These are phyloP conservation scores for Cryptococcus sp. DNA, from an alignment of 1,284 basidiomycete genomes.

Conservation along the genomic window DNA sequence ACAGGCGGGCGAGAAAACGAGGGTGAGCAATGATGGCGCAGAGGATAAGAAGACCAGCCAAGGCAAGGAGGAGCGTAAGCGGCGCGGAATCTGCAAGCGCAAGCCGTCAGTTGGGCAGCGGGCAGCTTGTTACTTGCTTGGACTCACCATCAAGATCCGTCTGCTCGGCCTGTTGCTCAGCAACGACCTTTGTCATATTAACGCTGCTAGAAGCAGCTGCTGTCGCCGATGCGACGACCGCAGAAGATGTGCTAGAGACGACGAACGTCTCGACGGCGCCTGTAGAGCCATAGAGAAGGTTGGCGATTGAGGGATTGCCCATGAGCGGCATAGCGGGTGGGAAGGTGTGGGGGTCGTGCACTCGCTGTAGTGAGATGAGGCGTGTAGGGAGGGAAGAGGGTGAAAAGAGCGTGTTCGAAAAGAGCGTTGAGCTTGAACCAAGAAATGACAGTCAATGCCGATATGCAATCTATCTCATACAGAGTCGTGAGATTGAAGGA, in stretches of 20 bases:
- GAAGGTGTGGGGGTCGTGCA: background rate
- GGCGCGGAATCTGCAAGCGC: slow-evolving; percentile 24
- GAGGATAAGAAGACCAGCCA: slow-evolving; percentile 32
- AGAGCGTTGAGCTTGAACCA: too few species aligned
- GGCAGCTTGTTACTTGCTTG: background rate
- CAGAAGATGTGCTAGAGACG: slow-evolving; percentile 3
- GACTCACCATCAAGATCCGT: slow-evolving; percentile 16
- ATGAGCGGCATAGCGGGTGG: slow-evolving; percentile 31
- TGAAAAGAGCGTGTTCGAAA: too few species aligned
- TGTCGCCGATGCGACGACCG: slow-evolving; percentile 1
- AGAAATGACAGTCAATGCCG: too few species aligned
- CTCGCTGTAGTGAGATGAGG: background rate
- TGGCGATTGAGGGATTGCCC: slow-evolving; percentile 22
- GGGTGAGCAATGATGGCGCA: slow-evolving; percentile 41
- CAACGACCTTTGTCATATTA: slow-evolving; percentile 15
- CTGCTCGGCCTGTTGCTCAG: slow-evolving; percentile 17
- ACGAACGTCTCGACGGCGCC: slow-evolving; percentile 7
- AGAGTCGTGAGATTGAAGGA: too few species aligned
- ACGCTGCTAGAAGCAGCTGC: background rate
- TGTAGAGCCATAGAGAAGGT: slow-evolving; percentile 8
- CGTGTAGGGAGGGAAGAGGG: too few species aligned
- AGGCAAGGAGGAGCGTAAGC: slow-evolving; percentile 31
- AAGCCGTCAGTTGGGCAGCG: background rate
- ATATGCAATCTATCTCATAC: too few species aligned
- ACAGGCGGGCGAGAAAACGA: slow-evolving; percentile 47